Evolutionary conservation across 139 green algal species (phyloP), one percentile per base, ranked within the genome.

Genomic region (Chlorella ohadii): DNA sequence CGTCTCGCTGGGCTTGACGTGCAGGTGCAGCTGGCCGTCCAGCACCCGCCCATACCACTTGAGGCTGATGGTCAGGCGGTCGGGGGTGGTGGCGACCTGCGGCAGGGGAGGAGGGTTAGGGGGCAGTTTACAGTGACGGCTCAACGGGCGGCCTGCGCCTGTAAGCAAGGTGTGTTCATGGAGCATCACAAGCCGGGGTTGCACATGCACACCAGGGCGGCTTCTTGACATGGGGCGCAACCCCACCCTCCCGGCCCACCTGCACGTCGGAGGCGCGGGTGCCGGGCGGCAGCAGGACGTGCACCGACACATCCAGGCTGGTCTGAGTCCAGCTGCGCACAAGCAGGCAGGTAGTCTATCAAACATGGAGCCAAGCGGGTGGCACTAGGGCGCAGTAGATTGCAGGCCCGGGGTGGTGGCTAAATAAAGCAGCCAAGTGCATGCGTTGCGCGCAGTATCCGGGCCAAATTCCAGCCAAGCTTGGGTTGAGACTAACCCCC

Each of bases 41-140:
- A 95, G 25, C 68, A 96, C 85, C 0, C 89, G 79, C 27, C 93
- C 93, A 33, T 84, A 89, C 93, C 93, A 96, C 33, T 77, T 73
- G 28, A 96, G 90, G 28, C 66, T 44, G 33, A 96, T 84, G 0
- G 82, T 56, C 31, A 95, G 71, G 20, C 78, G 85, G 6, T 84
- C 20, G 2, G 85, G 65, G 3, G 64, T 25, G 4, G 91, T 59
- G 17, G 55, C 27, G 17, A 94, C 88, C 76, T 82, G 74, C 74
- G 51, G 51, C 51, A 59, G 2, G 15, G n/a, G n/a, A n/a, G n/a
- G n/a, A n/a, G n/a, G n/a, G n/a, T n/a, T n/a, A n/a, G n/a, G n/a
- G n/a, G n/a, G n/a, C n/a, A n/a, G n/a, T n/a, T n/a, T n/a, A n/a
- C n/a, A n/a, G n/a, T n/a, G n/a, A n/a, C n/a, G n/a, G n/a, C n/a